phyloP scores from a whole-genome alignment of 2,329 filamentous ascomycete species.

The Fusarium drepaniforme region DNA sequence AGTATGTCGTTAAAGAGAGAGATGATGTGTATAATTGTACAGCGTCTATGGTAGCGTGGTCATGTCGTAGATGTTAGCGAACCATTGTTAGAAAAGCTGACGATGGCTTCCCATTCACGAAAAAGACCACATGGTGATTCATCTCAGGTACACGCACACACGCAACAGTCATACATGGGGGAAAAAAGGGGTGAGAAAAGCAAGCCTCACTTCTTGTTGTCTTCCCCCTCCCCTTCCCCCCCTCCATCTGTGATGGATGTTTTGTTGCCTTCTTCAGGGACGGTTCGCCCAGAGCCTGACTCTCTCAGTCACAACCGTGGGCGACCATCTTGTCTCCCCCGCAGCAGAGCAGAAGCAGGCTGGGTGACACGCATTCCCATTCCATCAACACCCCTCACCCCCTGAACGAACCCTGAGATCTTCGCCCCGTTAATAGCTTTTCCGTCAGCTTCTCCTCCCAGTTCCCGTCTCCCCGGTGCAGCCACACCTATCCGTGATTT shows the following conservation, averaged over 20 bases:
- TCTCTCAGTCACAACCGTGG: background rate
- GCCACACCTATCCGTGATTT: constrained; percentile 18
- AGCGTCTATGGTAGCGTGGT: background rate
- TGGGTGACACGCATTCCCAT: constrained; percentile 1
- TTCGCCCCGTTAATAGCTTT: background rate
- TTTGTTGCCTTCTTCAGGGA: background rate
- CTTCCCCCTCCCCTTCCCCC: background rate
- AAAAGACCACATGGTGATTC: background rate
- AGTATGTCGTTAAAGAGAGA: background rate
- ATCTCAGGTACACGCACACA: background rate
- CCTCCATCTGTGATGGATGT: background rate
- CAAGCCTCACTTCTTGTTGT: constrained; percentile 18
- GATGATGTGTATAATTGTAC: background rate
- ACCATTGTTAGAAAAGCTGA: background rate
- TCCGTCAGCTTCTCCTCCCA: background rate
- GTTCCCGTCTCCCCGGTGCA: constrained; percentile 10
- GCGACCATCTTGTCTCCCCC: background rate
- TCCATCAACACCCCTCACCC: background rate
- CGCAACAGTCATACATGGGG: background rate
- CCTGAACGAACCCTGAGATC: background rate
- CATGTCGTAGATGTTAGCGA: background rate
- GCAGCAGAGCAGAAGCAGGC: background rate
- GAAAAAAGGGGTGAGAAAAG: background rate
- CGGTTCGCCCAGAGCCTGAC: constrained; percentile 1
- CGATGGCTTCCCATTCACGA: background rate